Base-by-base conservation (phyloP, 257 asterid species). In the Petrea volubilis region DNA sequence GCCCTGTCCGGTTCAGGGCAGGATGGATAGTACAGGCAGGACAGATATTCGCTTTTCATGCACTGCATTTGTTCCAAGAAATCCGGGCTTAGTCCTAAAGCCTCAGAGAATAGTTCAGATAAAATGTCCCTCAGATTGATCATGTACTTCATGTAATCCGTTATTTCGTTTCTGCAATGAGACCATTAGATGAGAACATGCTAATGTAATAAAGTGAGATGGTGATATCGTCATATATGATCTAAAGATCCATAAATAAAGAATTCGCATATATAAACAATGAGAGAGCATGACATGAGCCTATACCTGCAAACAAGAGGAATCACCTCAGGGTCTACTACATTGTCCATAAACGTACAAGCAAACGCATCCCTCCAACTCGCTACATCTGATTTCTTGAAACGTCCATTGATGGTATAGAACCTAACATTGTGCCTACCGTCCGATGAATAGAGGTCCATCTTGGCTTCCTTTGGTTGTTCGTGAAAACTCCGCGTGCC, bases 341-440 rank as follows among this genome's bases (percentile, higher is more conserved):
- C 1, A 1, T 74, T 90, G 23, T 91, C 91, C 1, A 38, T 40
- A 29, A 84, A 85, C 44, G 75, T 80, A 62, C 92, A 85, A 49
- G 89, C 74, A 38, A 91, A 79, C 0, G 89, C 79, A 72, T 91
- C 96, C 79, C 96, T 87, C 96, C 91, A 91, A 46, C 74, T 80
- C 0, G 90, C 90, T 0, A 74, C 85, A 13, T 82, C 86, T 17
- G 78, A 68, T 72, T 79, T 70, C 46, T 43, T 68, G 33, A 90
- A 71, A 5, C 34, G 46, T 18, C 90, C 93, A 23, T 83, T 82
- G 10, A 82, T 77, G 18, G 88, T 74, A 60, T 74, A 90, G 44
- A 84, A 83, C 23, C 94, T 78, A 17, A 81, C 85, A 25, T 44
- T 68, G 7, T 60, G 77, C 65, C 72, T 69, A 11, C 66, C 70